These are phyloP conservation scores for Colletotrichum gigasporum DNA, from an alignment of 2,329 filamentous ascomycete genomes.

Conservation along the genomic window DNA sequence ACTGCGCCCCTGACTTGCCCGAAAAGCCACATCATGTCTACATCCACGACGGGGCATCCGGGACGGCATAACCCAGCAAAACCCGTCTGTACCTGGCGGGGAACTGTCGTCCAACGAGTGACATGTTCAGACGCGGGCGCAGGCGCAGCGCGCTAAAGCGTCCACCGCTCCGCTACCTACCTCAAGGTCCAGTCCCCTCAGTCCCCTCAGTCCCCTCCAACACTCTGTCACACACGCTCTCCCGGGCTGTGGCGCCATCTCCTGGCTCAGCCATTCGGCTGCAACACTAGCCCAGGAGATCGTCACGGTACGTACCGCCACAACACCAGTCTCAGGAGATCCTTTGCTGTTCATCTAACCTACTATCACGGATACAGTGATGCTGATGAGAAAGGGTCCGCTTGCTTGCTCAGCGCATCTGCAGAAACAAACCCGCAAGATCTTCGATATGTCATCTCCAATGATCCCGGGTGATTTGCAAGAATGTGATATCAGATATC, in stretches of 20 bases:
- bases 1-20: no score
- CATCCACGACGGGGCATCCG: not conserved
- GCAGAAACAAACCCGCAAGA: not conserved
- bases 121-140: not conserved
- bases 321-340: not conserved
- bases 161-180: not conserved
- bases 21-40: no score
- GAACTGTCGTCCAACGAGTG: not conserved
- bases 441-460: not conserved
- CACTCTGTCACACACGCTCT: not conserved
- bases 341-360: conserved; percentile 23
- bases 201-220: no score
- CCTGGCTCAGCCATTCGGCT: conserved; percentile 24
- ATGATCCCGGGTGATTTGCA: not conserved
- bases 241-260: conserved; percentile 14
- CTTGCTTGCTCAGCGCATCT: not conserved
- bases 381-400: not conserved
- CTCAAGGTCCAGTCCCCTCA: no score
- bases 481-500: not conserved
- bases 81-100: not conserved
- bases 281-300: conserved; percentile 22
- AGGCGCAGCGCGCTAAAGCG: not conserved
- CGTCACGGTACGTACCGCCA: conserved; percentile 24
- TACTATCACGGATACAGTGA: conserved; percentile 25
- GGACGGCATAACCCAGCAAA: not conserved